phyloP scores from a whole-genome alignment of 805 yeast genomes.

The Hanseniaspora hatyaiensis region DNA sequence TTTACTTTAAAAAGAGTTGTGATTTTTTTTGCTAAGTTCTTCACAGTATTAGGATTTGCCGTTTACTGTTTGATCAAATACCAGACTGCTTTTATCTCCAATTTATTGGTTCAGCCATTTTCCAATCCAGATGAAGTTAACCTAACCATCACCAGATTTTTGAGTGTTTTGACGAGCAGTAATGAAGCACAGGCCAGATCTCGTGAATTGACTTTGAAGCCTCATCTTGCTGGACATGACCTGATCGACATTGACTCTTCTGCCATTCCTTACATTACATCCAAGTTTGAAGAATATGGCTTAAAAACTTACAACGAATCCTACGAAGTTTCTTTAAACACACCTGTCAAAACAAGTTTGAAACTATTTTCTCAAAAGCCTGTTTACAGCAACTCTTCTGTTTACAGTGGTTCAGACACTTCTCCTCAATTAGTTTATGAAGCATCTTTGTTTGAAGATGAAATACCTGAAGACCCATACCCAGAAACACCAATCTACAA shows the following conservation, averaged over 20 bases:
- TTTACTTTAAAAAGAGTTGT: not conserved
- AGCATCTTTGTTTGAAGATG: conserved; percentile 46
- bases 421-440: conserved; percentile 31
- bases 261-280: conserved; percentile 38
- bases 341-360: conserved; percentile 47
- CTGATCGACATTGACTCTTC: conserved; percentile 31
- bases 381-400: conserved; percentile 6
- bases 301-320: conserved; percentile 41
- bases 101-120: not conserved
- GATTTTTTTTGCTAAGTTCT: not conserved
- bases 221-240: conserved; percentile 50
- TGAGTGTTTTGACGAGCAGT: conserved; percentile 22
- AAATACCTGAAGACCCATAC: conserved; percentile 39
- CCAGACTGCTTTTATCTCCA: no score
- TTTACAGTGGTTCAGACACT: not conserved
- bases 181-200: conserved; percentile 45
- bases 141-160: conserved; percentile 18
- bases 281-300: conserved; percentile 51
- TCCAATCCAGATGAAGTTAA: conserved; percentile 4
- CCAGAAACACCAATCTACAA: conserved; percentile 36
- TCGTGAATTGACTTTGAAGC: conserved; percentile 38
- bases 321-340: conserved; percentile 51
- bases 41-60: not conserved
- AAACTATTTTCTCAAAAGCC: conserved; percentile 28
- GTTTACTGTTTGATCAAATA: no score